These are phyloP conservation scores for Wickerhamomyces kurtzmanii DNA, from an alignment of 805 yeast genomes.

Conservation along the genomic window DNA sequence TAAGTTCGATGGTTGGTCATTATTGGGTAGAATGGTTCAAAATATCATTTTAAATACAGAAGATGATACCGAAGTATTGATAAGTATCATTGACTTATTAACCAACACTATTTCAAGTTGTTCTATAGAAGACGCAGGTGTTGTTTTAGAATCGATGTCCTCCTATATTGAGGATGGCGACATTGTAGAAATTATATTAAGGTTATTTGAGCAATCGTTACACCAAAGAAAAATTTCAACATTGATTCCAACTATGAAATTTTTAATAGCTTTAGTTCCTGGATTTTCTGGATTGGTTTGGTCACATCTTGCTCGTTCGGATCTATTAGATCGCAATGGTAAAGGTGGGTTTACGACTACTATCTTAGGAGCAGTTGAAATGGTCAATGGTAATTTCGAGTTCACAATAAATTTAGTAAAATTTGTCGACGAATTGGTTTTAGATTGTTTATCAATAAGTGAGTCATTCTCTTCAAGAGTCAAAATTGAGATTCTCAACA, in stretches of 20 bases:
- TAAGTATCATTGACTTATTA: conserved; percentile 42
- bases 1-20: conserved; percentile 79
- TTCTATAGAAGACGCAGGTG: conserved; percentile 28
- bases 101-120: conserved; percentile 33
- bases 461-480: conserved; percentile 26
- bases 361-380: conserved; percentile 64
- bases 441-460: conserved; percentile 33
- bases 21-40: conserved; percentile 70
- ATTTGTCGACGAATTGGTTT: conserved; percentile 41
- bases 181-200: conserved; percentile 49
- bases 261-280: conserved; percentile 37
- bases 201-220: conserved; percentile 60
- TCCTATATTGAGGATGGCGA: conserved; percentile 46
- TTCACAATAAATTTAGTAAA: conserved; percentile 56
- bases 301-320: conserved; percentile 65
- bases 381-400: conserved; percentile 53
- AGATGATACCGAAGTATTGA: conserved; percentile 28
- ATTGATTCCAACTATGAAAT: conserved; percentile 33
- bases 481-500: conserved; percentile 45
- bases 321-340: conserved; percentile 49
- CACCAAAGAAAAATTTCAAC: conserved; percentile 40
- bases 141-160: conserved; percentile 22
- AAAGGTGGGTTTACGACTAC: conserved; percentile 56
- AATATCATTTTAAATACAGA: conserved; percentile 29
- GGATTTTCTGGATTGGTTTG: conserved; percentile 62